A percentile compares a stretch with the other conserved stretches of the same genome.
Conservation (phyloP, 2,329 filamentous ascomycete genomes). For the Penicillium paneum region DNA sequence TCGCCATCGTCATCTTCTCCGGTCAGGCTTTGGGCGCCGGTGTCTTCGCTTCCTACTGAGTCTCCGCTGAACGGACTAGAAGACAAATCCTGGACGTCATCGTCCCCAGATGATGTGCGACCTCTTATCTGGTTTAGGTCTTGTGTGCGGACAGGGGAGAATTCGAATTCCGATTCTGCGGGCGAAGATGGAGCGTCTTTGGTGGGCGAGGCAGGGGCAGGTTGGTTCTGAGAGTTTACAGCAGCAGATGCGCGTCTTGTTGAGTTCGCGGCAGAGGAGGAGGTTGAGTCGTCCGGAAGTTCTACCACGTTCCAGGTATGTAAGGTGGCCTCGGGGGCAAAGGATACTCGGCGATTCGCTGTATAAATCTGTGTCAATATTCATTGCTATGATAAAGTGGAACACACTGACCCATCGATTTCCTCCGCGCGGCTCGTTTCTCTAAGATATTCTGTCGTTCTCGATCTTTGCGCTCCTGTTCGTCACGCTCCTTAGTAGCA, state of each 20-base stretch:
- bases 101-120: slow-evolving; percentile 37
- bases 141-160: slow-evolving; percentile 64
- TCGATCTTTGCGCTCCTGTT: slow-evolving; percentile 58
- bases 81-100: slow-evolving; percentile 65
- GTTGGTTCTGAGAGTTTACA: slow-evolving; percentile 35
- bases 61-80: slow-evolving; percentile 74
- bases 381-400: background rate
- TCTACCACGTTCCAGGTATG: slow-evolving; percentile 97
- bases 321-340: slow-evolving; percentile 92
- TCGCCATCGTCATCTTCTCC: slow-evolving; percentile 42
- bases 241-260: slow-evolving; percentile 69
- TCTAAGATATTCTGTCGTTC: slow-evolving; percentile 62
- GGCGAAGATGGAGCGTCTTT: slow-evolving; percentile 61
- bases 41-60: slow-evolving; percentile 48
- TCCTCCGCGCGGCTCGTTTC: slow-evolving; percentile 81
- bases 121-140: slow-evolving; percentile 60
- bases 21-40: slow-evolving; percentile 33
- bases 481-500: slow-evolving; percentile 66
- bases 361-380: slow-evolving; percentile 18
- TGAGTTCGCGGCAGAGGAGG: slow-evolving; percentile 68
- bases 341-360: slow-evolving; percentile 89
- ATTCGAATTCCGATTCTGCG: slow-evolving; percentile 55
- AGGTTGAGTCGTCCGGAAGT: slow-evolving; percentile 80
- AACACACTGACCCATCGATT: slow-evolving; percentile 65
- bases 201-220: slow-evolving; percentile 43